Percentiles rank a stretch among this genome's conserved stretches.
Evolutionary conservation across 306 rosid genomes (phyloP).

Genomic region (Fagus crenata): DNA sequence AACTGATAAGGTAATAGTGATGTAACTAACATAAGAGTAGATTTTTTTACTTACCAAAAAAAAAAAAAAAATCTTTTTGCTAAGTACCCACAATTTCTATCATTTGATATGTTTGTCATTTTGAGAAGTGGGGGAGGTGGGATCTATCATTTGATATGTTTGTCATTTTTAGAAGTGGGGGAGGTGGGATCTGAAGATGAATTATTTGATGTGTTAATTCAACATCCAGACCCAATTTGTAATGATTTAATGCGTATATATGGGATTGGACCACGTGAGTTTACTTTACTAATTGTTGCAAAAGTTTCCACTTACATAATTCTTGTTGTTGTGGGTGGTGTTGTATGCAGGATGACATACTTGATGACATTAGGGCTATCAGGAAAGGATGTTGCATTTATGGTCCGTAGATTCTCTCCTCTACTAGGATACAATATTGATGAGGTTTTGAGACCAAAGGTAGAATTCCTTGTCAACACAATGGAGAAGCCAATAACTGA

Average conservation of each 20-base stretch:
- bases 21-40: too few species aligned
- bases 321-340: slow-evolving; percentile 24
- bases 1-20: too few species aligned
- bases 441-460: slow-evolving; percentile 75
- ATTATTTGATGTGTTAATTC: slow-evolving; percentile 5
- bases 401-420: slow-evolving; percentile 82
- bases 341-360: slow-evolving; percentile 58
- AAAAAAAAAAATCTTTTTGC: too few species aligned
- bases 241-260: slow-evolving; percentile 12
- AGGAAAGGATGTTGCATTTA: slow-evolving; percentile 57
- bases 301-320: not conserved
- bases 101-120: not conserved
- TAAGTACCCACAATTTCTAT: too few species aligned
- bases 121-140: not conserved
- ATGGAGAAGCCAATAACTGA: slow-evolving; percentile 79
- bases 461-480: slow-evolving; percentile 66
- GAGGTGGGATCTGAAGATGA: not conserved
- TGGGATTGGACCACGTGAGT: not conserved
- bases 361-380: slow-evolving; percentile 69
- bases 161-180: not conserved
- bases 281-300: not conserved
- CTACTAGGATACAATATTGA: slow-evolving; percentile 77
- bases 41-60: too few species aligned
- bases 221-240: slow-evolving; percentile 9
- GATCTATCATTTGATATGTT: not conserved